Evolutionary conservation across 225 moss, liverwort and hornwort species (phyloP), one percentile per base, ranked within the genome.

Genomic region (Physcomitrium patens): DNA sequence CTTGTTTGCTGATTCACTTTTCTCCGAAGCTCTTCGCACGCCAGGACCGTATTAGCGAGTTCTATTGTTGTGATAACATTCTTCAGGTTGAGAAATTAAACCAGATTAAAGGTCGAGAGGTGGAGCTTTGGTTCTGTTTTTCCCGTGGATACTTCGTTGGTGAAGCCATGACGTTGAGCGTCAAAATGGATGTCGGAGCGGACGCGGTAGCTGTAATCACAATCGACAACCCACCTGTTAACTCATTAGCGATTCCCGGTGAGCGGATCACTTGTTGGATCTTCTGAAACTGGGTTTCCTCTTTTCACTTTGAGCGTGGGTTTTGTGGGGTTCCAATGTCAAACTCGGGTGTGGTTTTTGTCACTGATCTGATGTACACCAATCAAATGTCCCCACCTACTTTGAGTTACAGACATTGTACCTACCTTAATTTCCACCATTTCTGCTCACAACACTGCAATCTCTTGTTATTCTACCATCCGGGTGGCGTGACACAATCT

Each of bases 121-220:
- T 28, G 42, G 67, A 19, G 10, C 28, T 50, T 77, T 77, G 47
- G 12, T 55, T 17, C 60, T 43, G 20, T 16, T 53, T 63, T 4
- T 37, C 5, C 24, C 31, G 1, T 15, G 17, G 48, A 49, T 46
- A 65, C 26, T 70, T 68, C 41, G 14, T 37, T 37, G 20, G 24
- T 66, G 10, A 41, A 50, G 67, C 46, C 56, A 89, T 89, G 89
- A 80, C 78, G 68, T 62, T 75, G 84, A 85, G 90, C 67, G 94
- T 94, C 49, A 78, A 68, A 60, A 81, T 99, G 93, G 94, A 94
- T 2, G 91, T 99, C 0, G 93, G 91, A 47, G 82, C 83, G 17
- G 97, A 99, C 84, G 97, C 90, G 28, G 97, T 94, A 65, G 94
- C 92, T 26, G 78, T 99, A 18, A 89, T 99, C 79, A 93, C 94